Conservation (phyloP, 306 rosid species). For the Cicer judaicum region DNA sequence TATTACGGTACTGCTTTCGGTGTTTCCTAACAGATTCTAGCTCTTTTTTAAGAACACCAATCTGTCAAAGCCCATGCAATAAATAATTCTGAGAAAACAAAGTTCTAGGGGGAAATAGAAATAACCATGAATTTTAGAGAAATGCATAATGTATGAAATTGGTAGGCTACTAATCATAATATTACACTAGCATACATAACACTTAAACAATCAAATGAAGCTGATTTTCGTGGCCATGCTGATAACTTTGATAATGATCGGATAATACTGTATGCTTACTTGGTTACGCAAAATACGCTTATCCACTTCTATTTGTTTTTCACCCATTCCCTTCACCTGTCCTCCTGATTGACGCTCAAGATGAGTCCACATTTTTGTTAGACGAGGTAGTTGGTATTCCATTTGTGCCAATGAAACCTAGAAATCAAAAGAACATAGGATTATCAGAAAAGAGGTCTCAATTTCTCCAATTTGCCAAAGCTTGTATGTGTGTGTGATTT, state of each 20-base stretch:
- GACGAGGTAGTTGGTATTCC: constrained; percentile 97
- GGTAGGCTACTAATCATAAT: constrained; percentile 20
- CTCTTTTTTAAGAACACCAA: constrained; percentile 76
- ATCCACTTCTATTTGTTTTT: constrained; percentile 97
- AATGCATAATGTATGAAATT: constrained; percentile 23
- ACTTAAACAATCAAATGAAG: constrained; percentile 16
- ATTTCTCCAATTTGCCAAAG: constrained; percentile 38
- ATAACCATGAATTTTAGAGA: constrained; percentile 6
- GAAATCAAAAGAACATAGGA: constrained; percentile 48
- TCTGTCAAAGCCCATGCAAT: constrained; percentile 60
- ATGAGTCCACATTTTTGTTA: constrained; percentile 97
- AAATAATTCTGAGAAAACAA: constrained; percentile 30
- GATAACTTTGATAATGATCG: constrained; percentile 29
- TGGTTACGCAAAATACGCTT: constrained; percentile 93
- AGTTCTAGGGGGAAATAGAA: constrained; percentile 23
- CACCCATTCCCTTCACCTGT: constrained; percentile 98
- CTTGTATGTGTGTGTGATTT: not conserved
- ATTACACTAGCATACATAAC: constrained; percentile 22
- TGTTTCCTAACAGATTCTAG: constrained; percentile 89
- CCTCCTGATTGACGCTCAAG: constrained; percentile 99
- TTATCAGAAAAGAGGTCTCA: constrained; percentile 35
- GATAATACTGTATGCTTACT: constrained; percentile 56
- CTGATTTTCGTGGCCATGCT: constrained; percentile 7
- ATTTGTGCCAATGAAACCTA: constrained; percentile 95
- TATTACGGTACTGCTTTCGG: constrained; percentile 85